phyloP scores from a whole-genome alignment of 208 protist genomes.

The Trypanosomatidae sp. region DNA sequence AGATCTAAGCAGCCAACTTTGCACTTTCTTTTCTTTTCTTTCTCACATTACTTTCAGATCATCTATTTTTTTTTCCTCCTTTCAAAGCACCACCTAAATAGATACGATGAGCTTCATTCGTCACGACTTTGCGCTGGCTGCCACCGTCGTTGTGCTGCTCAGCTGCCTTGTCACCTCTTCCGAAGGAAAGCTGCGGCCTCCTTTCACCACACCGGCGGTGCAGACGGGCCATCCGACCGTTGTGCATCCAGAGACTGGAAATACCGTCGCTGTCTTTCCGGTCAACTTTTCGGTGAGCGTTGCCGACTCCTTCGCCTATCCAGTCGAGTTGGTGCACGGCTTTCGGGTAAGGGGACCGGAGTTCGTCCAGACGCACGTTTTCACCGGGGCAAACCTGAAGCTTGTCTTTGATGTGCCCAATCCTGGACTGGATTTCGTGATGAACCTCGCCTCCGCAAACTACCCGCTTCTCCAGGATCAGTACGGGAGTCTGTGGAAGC shows the following conservation, averaged over 20 bases:
- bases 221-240: slow-evolving; percentile 9
- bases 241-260: slow-evolving; percentile 13
- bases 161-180: not conserved
- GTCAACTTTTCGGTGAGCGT: slow-evolving; percentile 15
- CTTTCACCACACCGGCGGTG: slow-evolving; percentile 20
- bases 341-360: not conserved
- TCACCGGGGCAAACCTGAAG: slow-evolving; percentile 8
- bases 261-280: slow-evolving; percentile 4
- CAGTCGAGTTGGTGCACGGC: slow-evolving; percentile 3
- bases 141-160: not conserved
- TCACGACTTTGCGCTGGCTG: not conserved
- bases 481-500: slow-evolving; percentile 20
- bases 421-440: slow-evolving; percentile 24
- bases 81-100: too few species aligned
- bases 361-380: slow-evolving; percentile 8
- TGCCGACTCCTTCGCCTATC: slow-evolving; percentile 10
- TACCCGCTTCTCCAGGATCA: slow-evolving; percentile 16
- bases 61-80: too few species aligned
- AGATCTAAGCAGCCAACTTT: too few species aligned
- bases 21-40: too few species aligned
- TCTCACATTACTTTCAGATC: too few species aligned
- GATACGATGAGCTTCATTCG: too few species aligned
- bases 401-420: slow-evolving; percentile 29
- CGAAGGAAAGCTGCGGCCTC: slow-evolving; percentile 2
- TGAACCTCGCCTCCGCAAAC: slow-evolving; percentile 18